Base-by-base conservation (phyloP, 306 rosid genomes). In the Prunus padus region DNA sequence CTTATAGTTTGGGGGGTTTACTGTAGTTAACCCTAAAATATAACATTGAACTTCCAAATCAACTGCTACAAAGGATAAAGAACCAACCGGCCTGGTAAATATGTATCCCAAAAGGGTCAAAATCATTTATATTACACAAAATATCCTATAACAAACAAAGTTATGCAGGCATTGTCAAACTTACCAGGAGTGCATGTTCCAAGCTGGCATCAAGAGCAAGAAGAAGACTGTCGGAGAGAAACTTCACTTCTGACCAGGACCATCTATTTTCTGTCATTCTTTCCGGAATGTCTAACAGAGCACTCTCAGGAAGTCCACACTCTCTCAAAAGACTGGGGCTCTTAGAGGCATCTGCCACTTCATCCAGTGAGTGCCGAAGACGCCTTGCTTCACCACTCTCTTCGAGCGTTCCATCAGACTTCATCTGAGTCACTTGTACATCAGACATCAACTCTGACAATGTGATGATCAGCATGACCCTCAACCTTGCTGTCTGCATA, bases 381-480 rank as follows among this genome's bases (percentile, higher is more conserved):
- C 97, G 83, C 49, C 93, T 90, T 56, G 97, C 97, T 78, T 95
- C 97, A 73, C 98, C 98, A 89, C 97, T 95, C 86, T 95, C 98
- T 82, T 92, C 98, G 67, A 90, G 85, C 69, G 89, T 86, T 83
- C 97, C 98, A 84, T 92, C 96, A 72, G 97, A 63, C 88, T 87
- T 92, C 98, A 95, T 90, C 86, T 92, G 98, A 85, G 97, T 95
- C 80, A 95, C 98, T 95, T 95, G 98, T 79, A 95, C 96, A 60
- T 95, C 98, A 73, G 98, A 95, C 98, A 92, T 92, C 80, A 95
- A 84, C 88, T 95, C 98, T 20, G 98, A 95, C 69, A 95, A 80
- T 46, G 98, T 92, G 82, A 95, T 95, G 72, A 95, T 92, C 81
- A 95, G 84, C 97, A 95, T 90, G 74, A 89, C 98, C 87, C 98